Conservation (phyloP, 129 eudicot genomes). For the Flaveria sonorensis region DNA sequence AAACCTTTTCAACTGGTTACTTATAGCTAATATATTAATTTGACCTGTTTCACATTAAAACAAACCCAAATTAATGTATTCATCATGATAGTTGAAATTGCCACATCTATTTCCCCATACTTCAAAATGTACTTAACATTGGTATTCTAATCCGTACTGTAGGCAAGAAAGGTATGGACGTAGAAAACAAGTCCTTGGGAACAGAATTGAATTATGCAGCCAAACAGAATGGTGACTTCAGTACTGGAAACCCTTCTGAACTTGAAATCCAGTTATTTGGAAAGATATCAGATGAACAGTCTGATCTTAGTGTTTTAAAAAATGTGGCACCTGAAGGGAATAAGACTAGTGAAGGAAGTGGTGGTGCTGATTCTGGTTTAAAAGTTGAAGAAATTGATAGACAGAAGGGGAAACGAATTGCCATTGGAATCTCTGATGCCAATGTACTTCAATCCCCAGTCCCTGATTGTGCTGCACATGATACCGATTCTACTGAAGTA, state of each 20-base stretch:
- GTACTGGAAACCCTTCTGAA: conserved; percentile 27
- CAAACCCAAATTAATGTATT: background rate
- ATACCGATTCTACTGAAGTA: background rate
- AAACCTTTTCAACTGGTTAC: background rate
- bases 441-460: conserved; percentile 13
- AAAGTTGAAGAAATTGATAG: conserved; percentile 5
- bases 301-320: conserved; percentile 18
- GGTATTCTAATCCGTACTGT: conserved; percentile 12
- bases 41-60: background rate
- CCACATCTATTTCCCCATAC: background rate
- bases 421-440: conserved; percentile 18
- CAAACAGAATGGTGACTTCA: background rate
- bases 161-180: conserved; percentile 40
- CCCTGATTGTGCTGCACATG: conserved; percentile 20
- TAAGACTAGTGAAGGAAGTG: background rate
- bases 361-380: conserved; percentile 14
- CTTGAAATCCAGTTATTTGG: conserved; percentile 5
- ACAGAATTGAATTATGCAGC: conserved; percentile 26
- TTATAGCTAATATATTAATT: background rate
- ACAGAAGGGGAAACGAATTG: conserved; percentile 21
- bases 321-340: background rate
- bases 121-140: background rate
- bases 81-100: background rate
- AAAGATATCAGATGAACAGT: conserved; percentile 16
- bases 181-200: conserved; percentile 27